Evolutionary conservation across 2,329 filamentous ascomycete genomes (phyloP), one percentile per base, ranked within the genome.

Genomic region (Cladosporium velox): DNA sequence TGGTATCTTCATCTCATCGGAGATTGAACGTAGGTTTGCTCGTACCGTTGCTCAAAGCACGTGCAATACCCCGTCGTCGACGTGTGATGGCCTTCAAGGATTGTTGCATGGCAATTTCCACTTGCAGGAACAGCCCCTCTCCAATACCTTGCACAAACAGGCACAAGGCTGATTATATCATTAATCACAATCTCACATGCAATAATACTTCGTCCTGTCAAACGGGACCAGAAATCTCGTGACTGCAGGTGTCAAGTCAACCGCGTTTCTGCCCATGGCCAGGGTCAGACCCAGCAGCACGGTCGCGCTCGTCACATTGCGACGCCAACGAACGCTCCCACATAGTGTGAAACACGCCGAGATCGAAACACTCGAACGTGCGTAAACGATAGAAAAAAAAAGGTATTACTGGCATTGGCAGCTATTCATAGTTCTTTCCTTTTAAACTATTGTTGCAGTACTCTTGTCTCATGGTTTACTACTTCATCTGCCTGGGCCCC

Each of bases 401-500:
- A 41, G 3, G 21, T 15, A 21, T 24, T 41, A 34, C 14, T 44
- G 38, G n/a, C 41, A 47, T 12, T n/a, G 6, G 41, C 41, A 47
- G n/a, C 41, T 47, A 59, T 44, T 59, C 41, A 26, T 44, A 44
- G 18, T 34, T 21, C 30, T 21, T 18, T 38, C 21, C 57, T 12
- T 59, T 34, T 55, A 2, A 11, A 64, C 41, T 34, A 26, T 26
- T 32, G 24, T 61, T 75, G 47, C 47, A 14, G 28, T 18, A 5
- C 21, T 34, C 26, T 41, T 34, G 52, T 34, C 52, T 6, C 52
- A 55, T 28, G 18, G 30, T 24, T 24, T 3, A 28, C 41, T 68
- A 73, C 41, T 87, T 87, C 71, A 90, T 81, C 58, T 90, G 90
- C 74, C 90, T 82, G 0, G 91, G 91, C 12, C 91, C 91, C n/a